phyloP scores from a whole-genome alignment of 495 filamentous ascomycete genomes.

The Sordaria brevicollis region DNA sequence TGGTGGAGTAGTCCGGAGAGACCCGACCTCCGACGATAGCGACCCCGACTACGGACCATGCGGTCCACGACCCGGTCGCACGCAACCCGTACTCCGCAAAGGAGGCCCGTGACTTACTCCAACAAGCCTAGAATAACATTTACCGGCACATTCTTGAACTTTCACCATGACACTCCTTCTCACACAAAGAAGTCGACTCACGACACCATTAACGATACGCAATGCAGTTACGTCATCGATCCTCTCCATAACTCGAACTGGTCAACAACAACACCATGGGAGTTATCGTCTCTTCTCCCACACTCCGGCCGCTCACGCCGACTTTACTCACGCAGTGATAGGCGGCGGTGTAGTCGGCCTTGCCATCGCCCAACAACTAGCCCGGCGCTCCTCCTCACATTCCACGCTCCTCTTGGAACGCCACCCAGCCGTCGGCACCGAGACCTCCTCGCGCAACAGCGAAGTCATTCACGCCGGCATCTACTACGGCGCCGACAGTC shows the following conservation, averaged over 20 bases:
- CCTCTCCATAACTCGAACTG: neutral
- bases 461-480: conserved; percentile 96
- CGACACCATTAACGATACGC: neutral
- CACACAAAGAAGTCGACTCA: neutral
- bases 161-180: neutral
- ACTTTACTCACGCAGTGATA: conserved; percentile 83
- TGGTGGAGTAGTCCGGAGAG: neutral
- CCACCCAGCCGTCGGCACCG: conserved; percentile 67
- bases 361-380: conserved; percentile 71
- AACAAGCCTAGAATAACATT: neutral
- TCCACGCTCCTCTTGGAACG: conserved; percentile 76
- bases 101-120: neutral
- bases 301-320: conserved; percentile 35
- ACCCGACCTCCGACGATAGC: neutral
- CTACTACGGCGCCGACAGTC: conserved; percentile 68
- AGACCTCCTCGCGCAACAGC: conserved; percentile 88
- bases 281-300: conserved; percentile 16
- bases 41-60: neutral
- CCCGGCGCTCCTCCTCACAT: conserved; percentile 34
- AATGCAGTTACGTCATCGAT: neutral
- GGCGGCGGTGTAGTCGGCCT: conserved; percentile 88
- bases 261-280: neutral
- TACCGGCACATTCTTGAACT: neutral
- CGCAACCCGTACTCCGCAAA: neutral
- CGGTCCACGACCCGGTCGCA: neutral